Conservation (phyloP, 345 rosid species). For the Gossypium longicalyx region DNA sequence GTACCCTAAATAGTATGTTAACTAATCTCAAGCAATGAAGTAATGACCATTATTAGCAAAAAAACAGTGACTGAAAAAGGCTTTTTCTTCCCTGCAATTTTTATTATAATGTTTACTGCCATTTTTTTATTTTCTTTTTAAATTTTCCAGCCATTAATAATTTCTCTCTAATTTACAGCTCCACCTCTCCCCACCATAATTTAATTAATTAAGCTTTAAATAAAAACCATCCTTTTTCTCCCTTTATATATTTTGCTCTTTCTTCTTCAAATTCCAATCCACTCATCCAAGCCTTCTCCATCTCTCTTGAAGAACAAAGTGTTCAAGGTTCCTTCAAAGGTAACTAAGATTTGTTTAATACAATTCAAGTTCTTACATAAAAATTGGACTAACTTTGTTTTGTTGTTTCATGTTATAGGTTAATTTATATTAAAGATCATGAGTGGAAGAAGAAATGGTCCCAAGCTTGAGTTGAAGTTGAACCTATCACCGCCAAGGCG, state of each 20-base stretch:
- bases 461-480: slow-evolving; percentile 84
- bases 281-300: slow-evolving; percentile 4
- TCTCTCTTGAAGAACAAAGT: too few relatives aligned
- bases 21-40: too few relatives aligned
- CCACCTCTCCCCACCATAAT: slow-evolving; percentile 60
- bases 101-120: too few relatives aligned
- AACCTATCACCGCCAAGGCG: slow-evolving; percentile 78
- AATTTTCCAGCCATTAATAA: background rate
- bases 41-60: too few relatives aligned
- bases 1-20: too few relatives aligned
- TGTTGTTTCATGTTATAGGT: background rate
- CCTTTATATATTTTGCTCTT: slow-evolving; percentile 33
- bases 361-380: background rate
- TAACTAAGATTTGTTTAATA: background rate
- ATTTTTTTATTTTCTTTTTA: too few relatives aligned
- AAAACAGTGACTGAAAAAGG: too few relatives aligned
- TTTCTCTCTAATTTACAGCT: slow-evolving; percentile 33
- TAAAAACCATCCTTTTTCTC: slow-evolving; percentile 45
- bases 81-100: too few relatives aligned
- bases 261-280: slow-evolving; percentile 6
- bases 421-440: slow-evolving; percentile 27
- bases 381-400: background rate
- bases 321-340: slow-evolving; percentile 20
- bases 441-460: slow-evolving; percentile 76
- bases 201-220: slow-evolving; percentile 59